Conservation (phyloP, 768 basidiomycete genomes). For the Pleurotus citrinopileatus region DNA sequence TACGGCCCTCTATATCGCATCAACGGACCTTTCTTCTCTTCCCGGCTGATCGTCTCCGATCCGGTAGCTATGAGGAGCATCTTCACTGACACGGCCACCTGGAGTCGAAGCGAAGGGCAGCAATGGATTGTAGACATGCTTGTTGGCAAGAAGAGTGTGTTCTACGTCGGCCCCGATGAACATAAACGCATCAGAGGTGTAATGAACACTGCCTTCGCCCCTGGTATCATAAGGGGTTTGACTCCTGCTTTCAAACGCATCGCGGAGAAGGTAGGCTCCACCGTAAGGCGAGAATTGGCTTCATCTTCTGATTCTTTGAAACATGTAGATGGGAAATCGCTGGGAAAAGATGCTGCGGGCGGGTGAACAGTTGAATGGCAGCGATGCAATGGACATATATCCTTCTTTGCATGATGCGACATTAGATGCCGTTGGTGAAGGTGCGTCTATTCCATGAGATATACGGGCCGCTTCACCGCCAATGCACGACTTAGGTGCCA, state of each 20-base stretch:
- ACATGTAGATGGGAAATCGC: constrained; percentile 3
- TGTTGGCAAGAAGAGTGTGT: constrained; percentile 9
- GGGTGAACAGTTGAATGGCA: constrained; percentile 8
- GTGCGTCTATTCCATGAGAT: not conserved
- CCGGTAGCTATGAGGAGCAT: constrained; percentile 8
- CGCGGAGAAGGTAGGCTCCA: constrained; percentile 8
- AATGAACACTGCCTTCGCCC: constrained; percentile 14
- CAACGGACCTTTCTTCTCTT: constrained; percentile 9
- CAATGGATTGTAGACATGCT: constrained; percentile 10
- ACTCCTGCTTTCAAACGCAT: constrained; percentile 7
- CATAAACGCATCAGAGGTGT: constrained; percentile 11
- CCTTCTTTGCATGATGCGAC: constrained; percentile 9
- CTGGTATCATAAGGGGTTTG: constrained; percentile 8
- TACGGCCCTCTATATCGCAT: constrained; percentile 13
- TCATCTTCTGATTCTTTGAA: not conserved
- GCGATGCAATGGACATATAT: constrained; percentile 10
- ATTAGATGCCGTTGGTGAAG: constrained; percentile 9
- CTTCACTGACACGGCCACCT: constrained; percentile 9
- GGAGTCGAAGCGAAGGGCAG: constrained; percentile 1
- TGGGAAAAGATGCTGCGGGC: constrained; percentile 5
- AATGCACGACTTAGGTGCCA: constrained; percentile 2
- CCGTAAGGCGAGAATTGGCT: too few species aligned
- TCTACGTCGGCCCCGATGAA: constrained; percentile 2
- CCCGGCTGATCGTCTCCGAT: constrained; percentile 13
- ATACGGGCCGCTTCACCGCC: too few species aligned